Evolutionary conservation across 73 alveolate genomes (phyloP).

Genomic region (Uronychia binucleata): DNA sequence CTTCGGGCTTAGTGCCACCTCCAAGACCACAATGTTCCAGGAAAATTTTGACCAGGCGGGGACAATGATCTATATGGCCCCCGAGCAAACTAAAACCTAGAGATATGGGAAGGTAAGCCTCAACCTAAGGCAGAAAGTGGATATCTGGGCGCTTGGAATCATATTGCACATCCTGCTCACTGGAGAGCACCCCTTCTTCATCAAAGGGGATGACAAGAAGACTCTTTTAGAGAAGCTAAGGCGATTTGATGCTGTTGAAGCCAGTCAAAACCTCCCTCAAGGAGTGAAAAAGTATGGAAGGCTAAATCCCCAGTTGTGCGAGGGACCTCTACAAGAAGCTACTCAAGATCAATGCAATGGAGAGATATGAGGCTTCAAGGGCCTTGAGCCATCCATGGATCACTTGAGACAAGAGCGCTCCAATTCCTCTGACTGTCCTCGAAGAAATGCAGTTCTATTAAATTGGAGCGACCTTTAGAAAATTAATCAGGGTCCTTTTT

Average conservation of each 20-base stretch:
- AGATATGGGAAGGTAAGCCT: conserved; percentile 56
- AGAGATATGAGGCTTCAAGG: conserved; percentile 80
- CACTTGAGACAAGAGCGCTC: conserved; percentile 70
- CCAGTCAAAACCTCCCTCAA: background rate
- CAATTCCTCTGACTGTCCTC: conserved; percentile 72
- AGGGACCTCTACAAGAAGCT: background rate
- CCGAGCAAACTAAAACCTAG: conserved; percentile 74
- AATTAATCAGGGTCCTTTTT: background rate
- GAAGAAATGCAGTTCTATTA: conserved; percentile 54
- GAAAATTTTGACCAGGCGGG: conserved; percentile 62
- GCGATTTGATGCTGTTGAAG: conserved; percentile 27
- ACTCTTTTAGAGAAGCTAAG: conserved; percentile 50
- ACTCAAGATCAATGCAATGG: conserved; percentile 15
- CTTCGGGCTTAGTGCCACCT: background rate
- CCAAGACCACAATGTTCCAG: background rate
- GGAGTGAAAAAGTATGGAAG: background rate
- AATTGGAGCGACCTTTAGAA: background rate
- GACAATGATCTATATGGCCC: conserved; percentile 90
- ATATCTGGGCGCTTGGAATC: conserved; percentile 87
- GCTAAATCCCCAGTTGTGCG: background rate
- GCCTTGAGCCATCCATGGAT: conserved; percentile 95
- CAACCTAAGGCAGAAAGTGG: conserved; percentile 45
- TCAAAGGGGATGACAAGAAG: conserved; percentile 46
- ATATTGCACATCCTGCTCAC: conserved; percentile 70
- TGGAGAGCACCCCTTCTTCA: conserved; percentile 81